phyloP scores from a whole-genome alignment of 495 filamentous ascomycete species.

The Trichoderma parareesei region DNA sequence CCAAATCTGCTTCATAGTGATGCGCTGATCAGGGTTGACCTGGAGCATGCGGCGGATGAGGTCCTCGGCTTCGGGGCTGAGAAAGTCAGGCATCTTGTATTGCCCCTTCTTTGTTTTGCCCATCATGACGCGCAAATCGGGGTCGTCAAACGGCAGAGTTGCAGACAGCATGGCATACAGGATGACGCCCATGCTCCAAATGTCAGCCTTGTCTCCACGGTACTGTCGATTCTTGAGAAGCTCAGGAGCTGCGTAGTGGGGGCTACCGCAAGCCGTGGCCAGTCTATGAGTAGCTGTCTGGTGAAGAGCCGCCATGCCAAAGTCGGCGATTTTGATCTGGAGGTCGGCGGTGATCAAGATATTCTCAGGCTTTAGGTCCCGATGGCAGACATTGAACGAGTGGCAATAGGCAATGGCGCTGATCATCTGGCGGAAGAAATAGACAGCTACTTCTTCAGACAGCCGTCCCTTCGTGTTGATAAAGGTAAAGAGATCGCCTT shows the following conservation, averaged over 20 bases:
- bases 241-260: constrained; percentile 93
- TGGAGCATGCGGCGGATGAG: constrained; percentile 69
- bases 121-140: constrained; percentile 49
- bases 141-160: constrained; percentile 73
- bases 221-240: constrained; percentile 66
- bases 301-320: constrained; percentile 93
- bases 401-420: constrained; percentile 89
- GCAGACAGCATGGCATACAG: constrained; percentile 76
- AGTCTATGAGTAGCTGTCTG: constrained; percentile 63
- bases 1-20: constrained; percentile 74
- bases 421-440: constrained; percentile 86
- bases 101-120: constrained; percentile 58
- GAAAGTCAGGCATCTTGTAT: constrained; percentile 59
- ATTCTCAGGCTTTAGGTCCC: constrained; percentile 96
- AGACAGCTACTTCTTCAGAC: constrained; percentile 69
- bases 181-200: constrained; percentile 93
- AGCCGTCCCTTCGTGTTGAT: constrained; percentile 61
- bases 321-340: constrained; percentile 88
- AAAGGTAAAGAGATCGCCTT: constrained; percentile 83
- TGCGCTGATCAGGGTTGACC: constrained; percentile 63
- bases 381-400: constrained; percentile 86
- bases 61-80: constrained; percentile 67
- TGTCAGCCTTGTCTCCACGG: constrained; percentile 74
- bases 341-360: constrained; percentile 67
- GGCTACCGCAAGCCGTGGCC: constrained; percentile 86